Evolutionary conservation across 2,329 filamentous ascomycete species (phyloP), one percentile per base, ranked within the genome.

Genomic region (Kalmusia sp.): DNA sequence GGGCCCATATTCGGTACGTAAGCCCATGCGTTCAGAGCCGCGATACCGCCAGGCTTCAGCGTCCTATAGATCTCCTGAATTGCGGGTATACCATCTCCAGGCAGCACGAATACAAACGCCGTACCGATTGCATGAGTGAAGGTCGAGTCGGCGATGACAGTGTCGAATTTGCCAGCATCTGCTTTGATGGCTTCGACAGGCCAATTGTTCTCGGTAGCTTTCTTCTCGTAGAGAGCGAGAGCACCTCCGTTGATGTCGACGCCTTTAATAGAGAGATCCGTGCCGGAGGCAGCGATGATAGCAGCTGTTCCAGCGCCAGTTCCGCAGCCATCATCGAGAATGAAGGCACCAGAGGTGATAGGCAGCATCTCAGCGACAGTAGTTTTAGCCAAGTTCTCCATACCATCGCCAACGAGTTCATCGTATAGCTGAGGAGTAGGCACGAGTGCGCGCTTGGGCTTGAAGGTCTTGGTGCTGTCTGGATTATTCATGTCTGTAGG

Each of bases 51-150:
- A 15, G 49, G 49, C 40, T 58, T 61, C 17, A 62, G 58, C 39
- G 51, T 62, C 44, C 58, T 51, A 41, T 55, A 57, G 7, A 55
- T 54, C 33, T 62, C 57, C 15, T 52, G 44, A 24, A 57, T 35
- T 30, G 46, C 51, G 9, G 59, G 25, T 28, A 53, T 34, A 12
- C 57, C 62, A 37, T 63, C 54, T 33, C 59, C 38, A n/a, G 52
- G 47, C 1, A 56, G 30, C 17, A 41, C 43, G 37, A 56, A 60
- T 15, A 60, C 7, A 3, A 58, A 19, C 5, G 49, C 45, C 3
- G 34, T 60, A 2, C 27, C 52, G 28, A 60, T 50, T 6, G 49
- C 15, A 31, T 57, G 54, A 9, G 51, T 44, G 38, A 60, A 60
- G 5, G 39, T 50, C 5, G n/a, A 14, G 27, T 55, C 57, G 7